phyloP scores from a whole-genome alignment of 2,329 filamentous ascomycete species.

The Beauveria sp. region DNA sequence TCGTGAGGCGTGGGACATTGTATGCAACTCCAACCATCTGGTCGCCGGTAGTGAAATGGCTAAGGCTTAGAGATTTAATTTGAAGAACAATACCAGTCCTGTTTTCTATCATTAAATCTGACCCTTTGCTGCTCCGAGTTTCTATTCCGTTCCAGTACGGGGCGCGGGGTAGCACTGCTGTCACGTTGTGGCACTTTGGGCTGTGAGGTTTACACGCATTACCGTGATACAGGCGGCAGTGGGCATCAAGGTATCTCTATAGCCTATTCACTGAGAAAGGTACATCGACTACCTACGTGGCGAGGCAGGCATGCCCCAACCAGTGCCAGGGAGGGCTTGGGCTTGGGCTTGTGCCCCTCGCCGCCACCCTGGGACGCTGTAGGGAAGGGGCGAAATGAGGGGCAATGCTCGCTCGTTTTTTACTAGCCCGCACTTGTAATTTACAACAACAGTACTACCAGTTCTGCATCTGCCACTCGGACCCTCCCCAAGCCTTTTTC shows the following conservation, averaged over 20 bases:
- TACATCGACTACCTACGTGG: not conserved
- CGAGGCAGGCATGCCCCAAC: not conserved
- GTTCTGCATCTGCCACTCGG: constrained; percentile 7
- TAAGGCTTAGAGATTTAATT: constrained; percentile 2
- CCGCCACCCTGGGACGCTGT: not conserved
- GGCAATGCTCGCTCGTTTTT: constrained; percentile 11
- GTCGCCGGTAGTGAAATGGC: not conserved
- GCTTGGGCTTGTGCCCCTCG: constrained; percentile 6
- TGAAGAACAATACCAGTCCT: constrained; percentile 7
- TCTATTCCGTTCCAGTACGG: no score
- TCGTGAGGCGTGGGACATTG: not conserved
- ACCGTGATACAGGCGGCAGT: not conserved
- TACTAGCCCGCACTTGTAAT: constrained; percentile 12
- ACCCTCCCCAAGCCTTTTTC: not conserved
- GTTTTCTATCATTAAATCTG: not conserved
- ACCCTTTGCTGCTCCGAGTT: not conserved
- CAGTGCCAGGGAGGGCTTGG: not conserved
- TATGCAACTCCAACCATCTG: not conserved
- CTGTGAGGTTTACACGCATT: not conserved
- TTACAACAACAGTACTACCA: constrained; percentile 11
- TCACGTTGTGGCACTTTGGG: not conserved
- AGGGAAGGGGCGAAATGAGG: constrained; percentile 11
- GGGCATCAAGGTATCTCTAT: not conserved
- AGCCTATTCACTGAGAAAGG: not conserved
- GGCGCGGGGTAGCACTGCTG: not conserved